Conservation (phyloP, 73 alveolate genomes). For the Paramecium octaurelia region DNA sequence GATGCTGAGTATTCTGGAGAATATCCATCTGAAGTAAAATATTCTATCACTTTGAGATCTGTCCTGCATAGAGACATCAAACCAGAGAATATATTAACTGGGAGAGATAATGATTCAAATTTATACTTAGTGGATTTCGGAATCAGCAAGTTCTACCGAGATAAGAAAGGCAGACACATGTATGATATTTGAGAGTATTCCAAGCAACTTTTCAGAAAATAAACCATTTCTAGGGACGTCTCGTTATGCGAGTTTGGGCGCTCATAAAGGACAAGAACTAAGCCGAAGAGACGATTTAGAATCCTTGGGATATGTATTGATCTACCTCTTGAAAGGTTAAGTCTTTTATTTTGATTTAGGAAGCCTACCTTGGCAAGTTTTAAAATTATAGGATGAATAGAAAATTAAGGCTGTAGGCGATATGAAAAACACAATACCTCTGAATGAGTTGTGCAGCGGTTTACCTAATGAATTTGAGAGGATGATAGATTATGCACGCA, state of each 20-base stretch:
- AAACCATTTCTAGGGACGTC: constrained; percentile 68
- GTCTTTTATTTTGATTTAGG: constrained; percentile 22
- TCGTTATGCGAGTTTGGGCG: constrained; percentile 73
- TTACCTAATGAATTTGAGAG: constrained; percentile 39
- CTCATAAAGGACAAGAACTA: constrained; percentile 84
- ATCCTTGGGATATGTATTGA: constrained; percentile 78
- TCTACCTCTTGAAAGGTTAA: constrained; percentile 66
- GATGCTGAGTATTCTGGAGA: constrained; percentile 34
- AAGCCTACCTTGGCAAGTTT: constrained; percentile 92
- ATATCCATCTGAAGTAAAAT: constrained; percentile 25
- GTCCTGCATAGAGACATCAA: constrained; percentile 93
- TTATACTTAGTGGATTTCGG: constrained; percentile 92
- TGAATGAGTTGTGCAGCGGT: constrained; percentile 12
- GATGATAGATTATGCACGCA: neutral
- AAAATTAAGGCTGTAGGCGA: constrained; percentile 34
- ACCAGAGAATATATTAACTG: constrained; percentile 83
- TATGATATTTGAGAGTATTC: neutral
- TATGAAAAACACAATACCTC: neutral
- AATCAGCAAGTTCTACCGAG: constrained; percentile 82
- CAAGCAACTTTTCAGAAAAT: constrained; percentile 9
- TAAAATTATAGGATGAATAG: constrained; percentile 69
- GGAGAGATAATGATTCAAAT: constrained; percentile 71
- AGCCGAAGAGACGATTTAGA: constrained; percentile 85
- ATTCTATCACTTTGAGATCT: constrained; percentile 66
- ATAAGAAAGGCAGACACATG: constrained; percentile 53